These are phyloP conservation scores for Didymella pinodella DNA, from an alignment of 2,329 filamentous ascomycete genomes.

Conservation along the genomic window DNA sequence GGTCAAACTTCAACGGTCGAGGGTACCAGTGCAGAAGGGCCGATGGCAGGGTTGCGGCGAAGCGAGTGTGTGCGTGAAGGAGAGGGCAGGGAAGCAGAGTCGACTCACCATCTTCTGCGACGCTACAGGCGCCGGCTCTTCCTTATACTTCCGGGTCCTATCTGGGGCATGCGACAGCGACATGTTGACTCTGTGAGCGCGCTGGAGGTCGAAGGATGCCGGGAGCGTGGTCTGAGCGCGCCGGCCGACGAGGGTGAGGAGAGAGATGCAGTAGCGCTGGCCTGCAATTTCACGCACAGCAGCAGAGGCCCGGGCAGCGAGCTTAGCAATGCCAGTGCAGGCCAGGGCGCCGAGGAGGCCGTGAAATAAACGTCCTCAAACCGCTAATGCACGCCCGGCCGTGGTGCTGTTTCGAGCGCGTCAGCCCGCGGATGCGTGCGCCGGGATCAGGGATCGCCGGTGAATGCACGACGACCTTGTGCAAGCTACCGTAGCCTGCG, in stretches of 20 bases:
- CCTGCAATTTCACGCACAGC: conserved; percentile 49
- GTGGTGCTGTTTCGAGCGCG: conserved; percentile 37
- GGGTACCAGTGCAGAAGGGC: conserved; percentile 24
- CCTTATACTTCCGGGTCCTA: conserved; percentile 55
- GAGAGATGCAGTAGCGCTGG: conserved; percentile 48
- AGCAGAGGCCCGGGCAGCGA: conserved; percentile 9
- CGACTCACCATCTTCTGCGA: conserved; percentile 54
- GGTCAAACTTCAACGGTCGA: conserved; percentile 46
- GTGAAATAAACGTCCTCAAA: conserved; percentile 52
- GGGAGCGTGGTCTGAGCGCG: conserved; percentile 45
- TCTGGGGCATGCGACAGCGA: conserved; percentile 53
- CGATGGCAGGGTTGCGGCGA: conserved; percentile 28
- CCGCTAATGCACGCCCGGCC: conserved; percentile 47
- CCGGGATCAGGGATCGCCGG: conserved; percentile 42
- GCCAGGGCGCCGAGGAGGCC: conserved; percentile 38
- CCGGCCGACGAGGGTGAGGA: conserved; percentile 41
- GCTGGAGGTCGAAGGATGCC: conserved; percentile 45
- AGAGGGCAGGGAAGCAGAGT: conserved; percentile 48
- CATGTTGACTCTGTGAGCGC: conserved; percentile 52
- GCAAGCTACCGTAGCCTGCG: conserved; percentile 4
- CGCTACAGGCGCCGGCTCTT: conserved; percentile 55
- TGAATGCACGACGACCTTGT: conserved; percentile 23
- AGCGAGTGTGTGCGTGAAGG: conserved; percentile 32
- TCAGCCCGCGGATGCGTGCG: conserved; percentile 37
- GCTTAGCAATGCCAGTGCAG: conserved; percentile 10